Conservation (phyloP, 495 filamentous ascomycete genomes). For the Trichoderma gamsii region DNA sequence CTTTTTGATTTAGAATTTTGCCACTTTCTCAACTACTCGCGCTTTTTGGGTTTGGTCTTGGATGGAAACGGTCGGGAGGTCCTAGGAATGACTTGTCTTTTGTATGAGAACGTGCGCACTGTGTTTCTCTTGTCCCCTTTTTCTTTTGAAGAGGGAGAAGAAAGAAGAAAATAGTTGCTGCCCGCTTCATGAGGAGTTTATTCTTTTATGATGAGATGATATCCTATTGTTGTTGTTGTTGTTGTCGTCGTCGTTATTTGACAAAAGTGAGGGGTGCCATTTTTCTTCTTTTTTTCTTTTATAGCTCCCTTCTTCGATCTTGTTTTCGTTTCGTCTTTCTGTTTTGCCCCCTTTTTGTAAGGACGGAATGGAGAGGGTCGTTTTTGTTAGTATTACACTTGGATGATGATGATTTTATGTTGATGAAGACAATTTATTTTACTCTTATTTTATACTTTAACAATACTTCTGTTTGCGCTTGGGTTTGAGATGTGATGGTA, state of each 20-base stretch:
- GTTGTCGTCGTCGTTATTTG: background rate
- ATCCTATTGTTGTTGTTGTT: slow-evolving; percentile 2
- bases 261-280: background rate
- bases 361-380: background rate
- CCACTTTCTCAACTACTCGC: background rate
- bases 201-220: background rate
- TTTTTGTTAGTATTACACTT: background rate
- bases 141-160: background rate
- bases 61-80: slow-evolving; percentile 1
- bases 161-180: background rate
- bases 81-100: background rate
- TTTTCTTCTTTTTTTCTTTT: background rate
- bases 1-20: background rate
- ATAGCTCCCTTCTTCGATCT: background rate
- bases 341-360: background rate
- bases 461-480: no score
- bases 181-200: background rate
- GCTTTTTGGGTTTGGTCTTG: background rate
- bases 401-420: background rate
- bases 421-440: no score
- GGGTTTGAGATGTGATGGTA: no score
- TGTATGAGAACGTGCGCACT: background rate
- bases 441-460: no score
- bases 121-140: background rate
- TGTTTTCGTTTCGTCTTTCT: background rate